phyloP scores from a whole-genome alignment of 495 filamentous ascomycete species.

The Penicillium canescens region DNA sequence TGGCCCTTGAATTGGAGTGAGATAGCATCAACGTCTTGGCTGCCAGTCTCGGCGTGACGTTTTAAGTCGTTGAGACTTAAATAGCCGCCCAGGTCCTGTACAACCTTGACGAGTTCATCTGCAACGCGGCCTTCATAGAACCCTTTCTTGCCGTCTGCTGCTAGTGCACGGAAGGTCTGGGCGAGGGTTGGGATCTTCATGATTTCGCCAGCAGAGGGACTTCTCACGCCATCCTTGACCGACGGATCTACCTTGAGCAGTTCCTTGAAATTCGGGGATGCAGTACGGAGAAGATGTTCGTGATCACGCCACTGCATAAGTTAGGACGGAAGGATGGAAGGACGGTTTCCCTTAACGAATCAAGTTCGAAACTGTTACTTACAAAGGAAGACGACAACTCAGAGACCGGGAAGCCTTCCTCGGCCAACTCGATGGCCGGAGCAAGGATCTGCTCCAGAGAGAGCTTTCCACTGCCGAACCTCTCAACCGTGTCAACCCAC shows the following conservation, averaged over 20 bases:
- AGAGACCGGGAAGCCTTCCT: conserved; percentile 87
- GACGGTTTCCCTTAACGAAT: too few species aligned
- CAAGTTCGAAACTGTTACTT: conserved; percentile 28
- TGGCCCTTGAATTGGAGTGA: conserved; percentile 75
- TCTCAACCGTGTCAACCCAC: conserved; percentile 87
- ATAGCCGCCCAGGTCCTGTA: conserved; percentile 73
- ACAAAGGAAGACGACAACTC: conserved; percentile 74
- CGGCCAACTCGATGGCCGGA: conserved; percentile 83
- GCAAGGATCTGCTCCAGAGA: conserved; percentile 73
- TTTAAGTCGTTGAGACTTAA: conserved; percentile 78
- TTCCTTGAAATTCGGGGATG: conserved; percentile 82
- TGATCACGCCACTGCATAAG: conserved; percentile 61
- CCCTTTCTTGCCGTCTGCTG: conserved; percentile 77
- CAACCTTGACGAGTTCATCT: conserved; percentile 73
- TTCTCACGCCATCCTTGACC: conserved; percentile 63
- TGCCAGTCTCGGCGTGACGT: conserved; percentile 70
- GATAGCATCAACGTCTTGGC: conserved; percentile 78
- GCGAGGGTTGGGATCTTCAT: conserved; percentile 83
- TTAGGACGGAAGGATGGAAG: background rate
- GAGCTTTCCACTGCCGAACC: conserved; percentile 87
- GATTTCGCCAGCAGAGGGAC: conserved; percentile 81
- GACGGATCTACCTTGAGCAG: conserved; percentile 75
- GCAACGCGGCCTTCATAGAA: conserved; percentile 90
- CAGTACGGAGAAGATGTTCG: conserved; percentile 60
- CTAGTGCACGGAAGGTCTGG: conserved; percentile 77